Base-by-base conservation (phyloP, 768 basidiomycete genomes). In the Boletus sp. region DNA sequence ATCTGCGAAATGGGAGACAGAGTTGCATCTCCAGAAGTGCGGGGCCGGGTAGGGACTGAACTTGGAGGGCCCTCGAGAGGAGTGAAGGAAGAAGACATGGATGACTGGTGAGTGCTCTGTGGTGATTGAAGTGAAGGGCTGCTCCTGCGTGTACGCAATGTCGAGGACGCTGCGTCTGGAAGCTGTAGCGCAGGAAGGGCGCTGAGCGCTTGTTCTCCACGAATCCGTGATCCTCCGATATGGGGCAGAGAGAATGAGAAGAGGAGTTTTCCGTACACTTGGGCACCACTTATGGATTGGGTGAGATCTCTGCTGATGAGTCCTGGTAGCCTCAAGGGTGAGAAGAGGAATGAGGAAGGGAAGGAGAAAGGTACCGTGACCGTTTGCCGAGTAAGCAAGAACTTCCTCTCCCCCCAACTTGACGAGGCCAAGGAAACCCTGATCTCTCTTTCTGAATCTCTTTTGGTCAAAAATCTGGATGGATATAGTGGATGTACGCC, bases 401-500 rank as follows among this genome's bases (percentile, higher is more conserved):
- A 80, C 84, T 59, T 86, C 81, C 40, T 80, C 63, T 47, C 81
- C 85, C 2, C 77, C 67, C 37, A 87, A 75, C 58, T 80, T 84
- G 66, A 83, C 76, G 14, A 86, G 75, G 47, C 82, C 86, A 40
- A 86, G 75, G 61, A 84, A 86, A 10, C 83, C 92, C 77, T 94
- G 93, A 70, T 94, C 93, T 64, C 86, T 83, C 71, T 85, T 86
- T 76, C 82, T 92, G 76, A 91, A 94, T 72, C 90, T 92, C 68
- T 84, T 82, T 73, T 92, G 87, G 78, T 96, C 94, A 68, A 94
- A 94, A 57, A 96, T 83, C 75, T 95, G 92, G 46, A 95, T 89
- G 28, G 82, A 80, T 66, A 95, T 80, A 63, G 83, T 79, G 36
- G 92, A 93, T 30, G 85, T 84, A 58, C 83, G 85, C 45, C 83